Evolutionary conservation across 2,329 filamentous ascomycete genomes (phyloP), one percentile per base, ranked within the genome.

Genomic region (Alternaria rosae): DNA sequence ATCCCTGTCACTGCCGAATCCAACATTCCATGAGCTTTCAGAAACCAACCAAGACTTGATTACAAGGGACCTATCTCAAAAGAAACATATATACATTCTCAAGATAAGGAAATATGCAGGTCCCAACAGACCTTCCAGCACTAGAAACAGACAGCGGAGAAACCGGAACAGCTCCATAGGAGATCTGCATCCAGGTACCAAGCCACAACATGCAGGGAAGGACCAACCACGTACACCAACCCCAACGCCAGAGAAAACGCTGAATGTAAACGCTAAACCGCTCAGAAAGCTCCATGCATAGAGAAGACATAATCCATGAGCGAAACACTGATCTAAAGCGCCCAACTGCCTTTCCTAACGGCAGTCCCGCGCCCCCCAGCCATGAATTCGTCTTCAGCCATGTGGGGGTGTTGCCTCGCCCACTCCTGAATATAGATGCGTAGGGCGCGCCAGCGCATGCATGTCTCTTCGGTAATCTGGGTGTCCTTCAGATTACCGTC

Each of bases 391-490:
- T 71, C 76, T 17, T 70, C 73, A 15, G 69, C 68, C 78, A 95
- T 88, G 64, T 88, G 86, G 6, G 93, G 92, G 76, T 96, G 92
- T 79, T 97, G 93, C 59, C 91, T 85, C 23, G 91, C 94, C 94
- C 94, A 98, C 78, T 97, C 93, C 38, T 86, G 85, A 41, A 98
- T 91, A 77, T 98, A 98, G 42, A 89, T 76, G 73, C 90, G 90
- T 44, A 98, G 83, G 1, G 94, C 94, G 73, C 86, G 89, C 94
- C 94, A 98, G 55, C 94, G 86, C 56, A 89, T 84, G 83, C 91
- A 91, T 79, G 85, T 74, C 62, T 82, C 74, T 65, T 81, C 72
- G 3, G 77, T 79, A 51, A 82, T 78, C 80, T 86, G 81, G 80
- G 86, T 75, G 82, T 85, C 70, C 84, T 72, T 78, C 9, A 77